A percentile compares a stretch with the other conserved stretches of the same genome.
phyloP scores from a whole-genome alignment of 148 eudicot species.

The Euryodendron excelsum region DNA sequence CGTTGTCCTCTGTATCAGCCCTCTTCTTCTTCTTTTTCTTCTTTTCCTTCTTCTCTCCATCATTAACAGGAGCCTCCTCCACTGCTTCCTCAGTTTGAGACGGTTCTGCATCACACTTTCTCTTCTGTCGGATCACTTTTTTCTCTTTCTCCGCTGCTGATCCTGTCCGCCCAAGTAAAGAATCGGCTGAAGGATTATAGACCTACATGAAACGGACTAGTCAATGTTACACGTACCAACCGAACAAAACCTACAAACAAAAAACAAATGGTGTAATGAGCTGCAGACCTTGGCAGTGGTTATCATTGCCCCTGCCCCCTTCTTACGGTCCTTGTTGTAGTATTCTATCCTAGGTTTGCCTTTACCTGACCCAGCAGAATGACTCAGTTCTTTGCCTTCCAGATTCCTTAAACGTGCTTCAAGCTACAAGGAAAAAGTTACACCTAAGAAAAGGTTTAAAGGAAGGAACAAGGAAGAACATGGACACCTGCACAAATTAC shows the following conservation, averaged over 20 bases:
- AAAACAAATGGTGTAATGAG: background rate
- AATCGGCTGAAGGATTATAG: conserved; percentile 86
- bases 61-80: conserved; percentile 23
- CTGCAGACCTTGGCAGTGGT: conserved; percentile 77
- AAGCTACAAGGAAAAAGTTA: conserved; percentile 42
- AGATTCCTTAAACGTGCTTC: conserved; percentile 81
- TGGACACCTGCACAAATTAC: background rate
- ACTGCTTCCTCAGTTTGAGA: conserved; percentile 24
- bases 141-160: conserved; percentile 31
- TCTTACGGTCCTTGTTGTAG: conserved; percentile 84
- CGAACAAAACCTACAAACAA: too few species aligned
- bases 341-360: conserved; percentile 90
- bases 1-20: conserved; percentile 28
- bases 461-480: background rate
- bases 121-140: conserved; percentile 19
- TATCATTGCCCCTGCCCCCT: conserved; percentile 78
- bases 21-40: conserved; percentile 38
- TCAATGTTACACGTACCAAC: background rate
- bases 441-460: conserved; percentile 4
- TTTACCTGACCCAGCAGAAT: conserved; percentile 90
- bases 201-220: conserved; percentile 38
- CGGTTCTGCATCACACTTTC: conserved; percentile 10
- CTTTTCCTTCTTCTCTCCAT: conserved; percentile 35
- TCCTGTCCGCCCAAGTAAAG: conserved; percentile 47
- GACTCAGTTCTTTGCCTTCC: conserved; percentile 83